Percentiles rank a stretch among this genome's conserved stretches.
Conservation (phyloP, 805 yeast genomes). For the Geotrichum ghanense region DNA sequence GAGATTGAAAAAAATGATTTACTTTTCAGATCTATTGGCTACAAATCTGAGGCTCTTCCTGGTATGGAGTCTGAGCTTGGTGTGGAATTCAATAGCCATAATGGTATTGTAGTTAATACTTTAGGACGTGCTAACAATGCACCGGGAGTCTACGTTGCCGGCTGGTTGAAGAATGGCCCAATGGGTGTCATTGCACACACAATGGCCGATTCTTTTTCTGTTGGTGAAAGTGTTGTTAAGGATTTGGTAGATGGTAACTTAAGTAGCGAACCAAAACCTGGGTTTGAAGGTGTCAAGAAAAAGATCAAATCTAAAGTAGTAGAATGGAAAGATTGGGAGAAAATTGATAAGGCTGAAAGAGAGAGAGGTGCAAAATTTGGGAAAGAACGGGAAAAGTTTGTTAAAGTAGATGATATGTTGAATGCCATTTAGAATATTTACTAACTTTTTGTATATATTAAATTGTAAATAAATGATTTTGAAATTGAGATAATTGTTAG, state of each 20-base stretch:
- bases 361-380: constrained; percentile 36
- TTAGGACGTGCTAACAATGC: constrained; percentile 29
- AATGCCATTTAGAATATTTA: constrained; percentile 3
- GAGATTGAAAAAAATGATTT: constrained; percentile 39
- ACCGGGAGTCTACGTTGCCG: constrained; percentile 62
- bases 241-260: constrained; percentile 35
- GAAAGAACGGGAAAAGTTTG: constrained; percentile 49
- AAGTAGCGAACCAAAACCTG: constrained; percentile 18
- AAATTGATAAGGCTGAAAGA: constrained; percentile 43
- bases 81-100: constrained; percentile 34
- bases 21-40: constrained; percentile 75
- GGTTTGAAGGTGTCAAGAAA: constrained; percentile 23
- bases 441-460: no score
- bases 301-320: constrained; percentile 25
- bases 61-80: constrained; percentile 41
- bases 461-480: no score
- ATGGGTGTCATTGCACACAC: constrained; percentile 87
- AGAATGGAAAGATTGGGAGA: constrained; percentile 59
- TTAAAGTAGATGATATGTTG: constrained; percentile 39
- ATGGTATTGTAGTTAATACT: constrained; percentile 36
- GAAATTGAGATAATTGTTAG: no score
- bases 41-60: constrained; percentile 50
- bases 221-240: constrained; percentile 52
- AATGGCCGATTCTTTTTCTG: constrained; percentile 69
- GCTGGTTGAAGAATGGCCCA: constrained; percentile 86